A percentile compares a stretch with the other conserved stretches of the same genome.
phyloP scores from a whole-genome alignment of 495 filamentous ascomycete genomes.

The Neurospora sp. region DNA sequence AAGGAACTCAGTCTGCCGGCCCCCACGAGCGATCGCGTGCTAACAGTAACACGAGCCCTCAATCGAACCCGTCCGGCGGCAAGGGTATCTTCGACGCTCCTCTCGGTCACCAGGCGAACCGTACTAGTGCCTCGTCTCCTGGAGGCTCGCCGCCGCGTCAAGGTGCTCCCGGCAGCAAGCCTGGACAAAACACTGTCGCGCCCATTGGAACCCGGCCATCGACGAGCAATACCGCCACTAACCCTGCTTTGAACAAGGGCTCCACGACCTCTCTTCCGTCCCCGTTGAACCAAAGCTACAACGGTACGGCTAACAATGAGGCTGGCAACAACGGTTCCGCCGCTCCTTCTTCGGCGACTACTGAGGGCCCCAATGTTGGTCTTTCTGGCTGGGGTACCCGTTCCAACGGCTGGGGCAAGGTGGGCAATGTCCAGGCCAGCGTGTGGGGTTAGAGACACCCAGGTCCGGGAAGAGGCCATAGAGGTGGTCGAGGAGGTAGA shows the following conservation, averaged over 20 bases:
- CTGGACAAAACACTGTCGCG: conserved; percentile 51
- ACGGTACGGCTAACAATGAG: conserved; percentile 30
- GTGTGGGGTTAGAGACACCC: conserved; percentile 56
- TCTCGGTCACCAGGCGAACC: conserved; percentile 61
- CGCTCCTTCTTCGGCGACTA: conserved; percentile 27
- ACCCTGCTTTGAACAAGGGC: conserved; percentile 69
- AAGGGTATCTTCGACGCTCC: conserved; percentile 55
- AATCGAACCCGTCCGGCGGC: conserved; percentile 61
- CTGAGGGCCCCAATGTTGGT: conserved; percentile 29
- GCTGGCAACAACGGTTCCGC: conserved; percentile 18
- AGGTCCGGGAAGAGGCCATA: neutral
- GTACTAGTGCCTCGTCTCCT: conserved; percentile 84
- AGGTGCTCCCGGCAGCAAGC: conserved; percentile 41
- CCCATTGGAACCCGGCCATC: conserved; percentile 88
- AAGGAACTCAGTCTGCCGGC: conserved; percentile 34
- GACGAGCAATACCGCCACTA: conserved; percentile 42
- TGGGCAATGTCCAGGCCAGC: conserved; percentile 59
- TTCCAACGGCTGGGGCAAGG: conserved; percentile 67
- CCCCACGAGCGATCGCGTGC: conserved; percentile 62
- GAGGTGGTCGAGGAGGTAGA: neutral
- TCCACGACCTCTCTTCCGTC: conserved; percentile 85
- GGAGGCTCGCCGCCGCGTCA: conserved; percentile 77
- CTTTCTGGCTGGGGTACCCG: conserved; percentile 58
- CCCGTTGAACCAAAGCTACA: conserved; percentile 74
- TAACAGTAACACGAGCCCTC: conserved; percentile 73